These are phyloP conservation scores for Trichoderma aggressivum DNA, from an alignment of 2,329 filamentous ascomycete species.

Conservation along the genomic window DNA sequence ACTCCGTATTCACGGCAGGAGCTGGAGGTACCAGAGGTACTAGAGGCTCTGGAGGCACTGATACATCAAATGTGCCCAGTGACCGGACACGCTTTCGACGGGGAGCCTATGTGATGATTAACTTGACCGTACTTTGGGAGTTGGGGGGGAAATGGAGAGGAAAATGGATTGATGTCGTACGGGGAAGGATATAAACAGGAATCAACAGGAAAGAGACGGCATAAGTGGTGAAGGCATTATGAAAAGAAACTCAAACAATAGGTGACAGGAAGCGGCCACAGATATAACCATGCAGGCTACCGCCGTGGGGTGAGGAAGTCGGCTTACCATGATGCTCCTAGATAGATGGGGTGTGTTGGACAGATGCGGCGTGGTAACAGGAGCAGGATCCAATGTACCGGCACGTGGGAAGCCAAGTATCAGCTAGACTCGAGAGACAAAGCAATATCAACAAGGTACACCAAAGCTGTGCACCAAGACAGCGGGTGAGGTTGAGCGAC, in stretches of 20 bases:
- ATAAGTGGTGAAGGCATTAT: not conserved
- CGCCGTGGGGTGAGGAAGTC: slow-evolving; percentile 36
- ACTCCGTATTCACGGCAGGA: slow-evolving; percentile 25
- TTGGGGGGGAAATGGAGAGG: not conserved
- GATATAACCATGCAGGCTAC: slow-evolving; percentile 46
- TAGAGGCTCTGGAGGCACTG: slow-evolving; percentile 20
- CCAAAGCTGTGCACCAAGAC: slow-evolving; percentile 28
- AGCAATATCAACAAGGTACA: slow-evolving; percentile 28
- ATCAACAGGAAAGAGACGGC: not conserved
- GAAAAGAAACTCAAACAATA: slow-evolving; percentile 21
- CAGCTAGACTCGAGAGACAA: slow-evolving; percentile 35
- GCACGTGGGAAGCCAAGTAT: slow-evolving; percentile 36
- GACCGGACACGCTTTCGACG: slow-evolving; percentile 31
- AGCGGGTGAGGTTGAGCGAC: slow-evolving; percentile 29
- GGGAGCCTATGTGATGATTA: slow-evolving; percentile 37
- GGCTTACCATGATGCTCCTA: slow-evolving; percentile 50
- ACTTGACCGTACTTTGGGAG: slow-evolving; percentile 34
- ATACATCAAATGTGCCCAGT: slow-evolving; percentile 26
- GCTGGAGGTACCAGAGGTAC: slow-evolving; percentile 24
- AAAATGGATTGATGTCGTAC: not conserved
- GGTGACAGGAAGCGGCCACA: slow-evolving; percentile 35
- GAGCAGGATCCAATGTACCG: slow-evolving; percentile 35
- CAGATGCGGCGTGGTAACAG: slow-evolving; percentile 32
- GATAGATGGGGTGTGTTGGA: slow-evolving; percentile 39
- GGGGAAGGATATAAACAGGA: not conserved